Base-by-base conservation (phyloP, 345 rosid species). In the Corymbia maculata region DNA sequence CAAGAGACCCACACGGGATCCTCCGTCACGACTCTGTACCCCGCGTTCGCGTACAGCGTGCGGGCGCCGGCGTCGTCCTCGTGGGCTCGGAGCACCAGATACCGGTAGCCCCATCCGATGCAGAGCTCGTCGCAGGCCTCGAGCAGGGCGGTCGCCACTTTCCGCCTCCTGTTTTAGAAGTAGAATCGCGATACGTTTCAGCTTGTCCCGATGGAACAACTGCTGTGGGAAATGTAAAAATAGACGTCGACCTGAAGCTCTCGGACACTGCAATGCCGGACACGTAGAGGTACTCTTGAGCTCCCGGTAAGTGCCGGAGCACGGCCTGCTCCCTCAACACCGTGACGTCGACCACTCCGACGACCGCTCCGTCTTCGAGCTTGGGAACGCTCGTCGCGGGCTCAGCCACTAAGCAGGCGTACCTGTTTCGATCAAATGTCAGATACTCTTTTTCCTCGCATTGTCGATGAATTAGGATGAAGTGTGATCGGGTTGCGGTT, bases 401-500 rank as follows among this genome's bases (percentile, higher is more conserved):
- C 85, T 96, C 96, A 9, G 97, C 98, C 42, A 97, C 98, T 79
- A 97, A 90, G 86, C 99, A 97, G 45, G 97, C 98, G 42, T 96
- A 97, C 90, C 98, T 96, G 88, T 7, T 50, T 44, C 36, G 47
- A 52, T 79, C 52, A 0, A 0, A 79, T 42, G 44, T 50, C 82
- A 51, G 66, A 3, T 53, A 17, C 42, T 32, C 47, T 44, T 49
- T 79, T 47, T 19, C 28, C 49, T 5, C 45, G 21, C 86, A 70
- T 26, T 53, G 32, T 32, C 32, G 85, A 75, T 26, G 44, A 51
- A 52, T 30, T 59, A 15, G 14, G 82, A 84, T 36, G 16, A 50
- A 79, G 28, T 9, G 21, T 5, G 70, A 30, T 36, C 16, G 21
- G n/a, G 22, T 24, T 21, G 12, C 42, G 13, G 50, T 13, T 32